These are phyloP conservation scores for Rhododendron simsii DNA, from an alignment of 148 eudicot genomes.

Conservation along the genomic window DNA sequence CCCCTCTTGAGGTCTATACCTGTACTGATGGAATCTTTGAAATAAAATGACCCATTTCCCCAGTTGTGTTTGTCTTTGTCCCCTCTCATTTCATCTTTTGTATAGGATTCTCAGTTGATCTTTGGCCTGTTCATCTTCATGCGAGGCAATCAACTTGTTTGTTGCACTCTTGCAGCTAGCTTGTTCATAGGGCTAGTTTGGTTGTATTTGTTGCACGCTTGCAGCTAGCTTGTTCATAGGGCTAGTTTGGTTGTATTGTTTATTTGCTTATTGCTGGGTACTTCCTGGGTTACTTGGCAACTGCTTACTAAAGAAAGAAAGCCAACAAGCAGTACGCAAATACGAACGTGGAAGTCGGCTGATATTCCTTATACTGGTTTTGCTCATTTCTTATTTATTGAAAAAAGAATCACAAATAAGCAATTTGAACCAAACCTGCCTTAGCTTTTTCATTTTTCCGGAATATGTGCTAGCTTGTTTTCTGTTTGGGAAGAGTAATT, in stretches of 20 bases:
- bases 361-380: background rate
- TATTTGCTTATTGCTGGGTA: background rate
- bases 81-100: background rate
- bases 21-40: constrained; percentile 22
- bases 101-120: background rate
- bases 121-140: constrained; percentile 12
- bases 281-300: background rate
- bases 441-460: background rate
- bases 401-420: background rate
- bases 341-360: background rate
- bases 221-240: background rate
- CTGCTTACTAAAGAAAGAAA: background rate
- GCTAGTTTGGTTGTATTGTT: background rate
- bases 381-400: background rate
- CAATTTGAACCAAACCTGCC: background rate
- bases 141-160: constrained; percentile 4
- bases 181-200: background rate
- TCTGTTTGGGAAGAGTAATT: background rate
- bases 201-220: background rate
- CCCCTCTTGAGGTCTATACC: constrained; percentile 24
- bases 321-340: background rate
- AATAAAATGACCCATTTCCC: constrained; percentile 19
- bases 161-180: background rate
- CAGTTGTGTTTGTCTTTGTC: constrained; percentile 1
- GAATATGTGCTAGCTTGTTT: background rate